Percentiles rank a stretch among this genome's conserved stretches.
Evolutionary conservation across 176 grass and related monocot species (phyloP).

Genomic region (Cymbopogon citratus): DNA sequence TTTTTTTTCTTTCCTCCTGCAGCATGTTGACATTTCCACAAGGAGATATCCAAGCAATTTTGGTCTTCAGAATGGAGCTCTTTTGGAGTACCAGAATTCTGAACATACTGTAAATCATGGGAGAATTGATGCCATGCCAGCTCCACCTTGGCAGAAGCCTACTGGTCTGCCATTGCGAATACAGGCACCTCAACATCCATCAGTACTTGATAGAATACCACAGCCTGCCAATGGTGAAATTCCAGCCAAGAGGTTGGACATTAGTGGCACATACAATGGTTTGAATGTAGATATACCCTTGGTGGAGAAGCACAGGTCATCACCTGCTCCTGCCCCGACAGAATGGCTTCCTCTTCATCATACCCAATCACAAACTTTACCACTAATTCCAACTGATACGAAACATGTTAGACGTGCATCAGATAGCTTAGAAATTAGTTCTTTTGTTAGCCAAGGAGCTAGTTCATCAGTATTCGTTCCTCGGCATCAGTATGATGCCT

Average conservation of each 20-base stretch:
- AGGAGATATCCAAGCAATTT: constrained; percentile 49
- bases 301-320: constrained; percentile 35
- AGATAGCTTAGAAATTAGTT: constrained; percentile 45
- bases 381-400: constrained; percentile 31
- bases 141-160: constrained; percentile 44
- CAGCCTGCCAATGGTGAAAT: constrained; percentile 50
- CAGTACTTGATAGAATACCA: constrained; percentile 36
- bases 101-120: constrained; percentile 29
- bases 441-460: constrained; percentile 37
- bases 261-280: constrained; percentile 36
- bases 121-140: constrained; percentile 31
- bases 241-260: constrained; percentile 34
- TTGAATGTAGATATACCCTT: constrained; percentile 40
- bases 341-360: constrained; percentile 43
- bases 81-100: constrained; percentile 45
- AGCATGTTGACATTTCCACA: constrained; percentile 47
- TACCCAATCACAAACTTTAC: constrained; percentile 39
- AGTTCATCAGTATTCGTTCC: constrained; percentile 69
- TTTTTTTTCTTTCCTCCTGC: constrained; percentile 23
- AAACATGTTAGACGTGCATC: constrained; percentile 46
- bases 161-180: constrained; percentile 42
- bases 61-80: constrained; percentile 35
- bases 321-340: constrained; percentile 30
- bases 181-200: constrained; percentile 44
- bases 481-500: constrained; percentile 35